A percentile compares a stretch with the other conserved stretches of the same genome.
Evolutionary conservation across 371 early-diverging fungal genomes (phyloP).

Genomic region (Mortierella sp.): DNA sequence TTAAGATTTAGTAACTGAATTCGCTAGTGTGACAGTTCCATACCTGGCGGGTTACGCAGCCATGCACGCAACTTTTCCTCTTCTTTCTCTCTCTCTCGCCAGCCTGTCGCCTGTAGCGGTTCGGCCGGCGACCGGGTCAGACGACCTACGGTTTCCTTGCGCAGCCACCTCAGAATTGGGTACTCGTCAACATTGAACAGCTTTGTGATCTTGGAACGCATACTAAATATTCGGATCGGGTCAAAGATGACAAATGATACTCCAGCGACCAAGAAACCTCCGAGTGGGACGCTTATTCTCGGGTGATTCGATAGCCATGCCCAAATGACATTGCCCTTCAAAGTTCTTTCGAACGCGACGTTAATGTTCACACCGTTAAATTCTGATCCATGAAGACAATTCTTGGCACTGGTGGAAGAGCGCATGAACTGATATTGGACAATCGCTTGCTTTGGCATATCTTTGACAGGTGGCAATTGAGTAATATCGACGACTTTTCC

Average conservation of each 20-base stretch:
- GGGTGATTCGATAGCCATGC: conserved; percentile 82
- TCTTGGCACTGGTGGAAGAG: conserved; percentile 89
- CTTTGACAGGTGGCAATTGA: conserved; percentile 74
- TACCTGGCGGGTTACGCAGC: conserved; percentile 79
- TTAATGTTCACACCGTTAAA: conserved; percentile 77
- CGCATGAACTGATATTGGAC: conserved; percentile 82
- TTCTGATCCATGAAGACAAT: conserved; percentile 86
- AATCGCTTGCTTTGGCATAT: conserved; percentile 81
- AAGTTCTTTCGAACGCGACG: conserved; percentile 77
- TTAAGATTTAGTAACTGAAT: not conserved
- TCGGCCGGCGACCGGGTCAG: conserved; percentile 51
- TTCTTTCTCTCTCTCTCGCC: conserved; percentile 75
- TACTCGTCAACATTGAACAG: conserved; percentile 80
- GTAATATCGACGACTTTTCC: conserved; percentile 87
- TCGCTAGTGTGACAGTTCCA: not conserved
- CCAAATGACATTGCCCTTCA: conserved; percentile 71
- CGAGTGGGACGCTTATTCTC: conserved; percentile 76
- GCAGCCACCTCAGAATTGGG: conserved; percentile 72
- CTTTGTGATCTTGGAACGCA: conserved; percentile 84
- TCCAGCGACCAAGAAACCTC: conserved; percentile 83
- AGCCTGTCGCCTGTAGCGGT: conserved; percentile 54
- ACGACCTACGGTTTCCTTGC: conserved; percentile 71
- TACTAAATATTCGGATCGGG: conserved; percentile 89
- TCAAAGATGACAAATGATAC: conserved; percentile 90
- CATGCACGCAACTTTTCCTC: conserved; percentile 68